Conservation (phyloP, 2,329 filamentous ascomycete species). For the Alternaria viburni region DNA sequence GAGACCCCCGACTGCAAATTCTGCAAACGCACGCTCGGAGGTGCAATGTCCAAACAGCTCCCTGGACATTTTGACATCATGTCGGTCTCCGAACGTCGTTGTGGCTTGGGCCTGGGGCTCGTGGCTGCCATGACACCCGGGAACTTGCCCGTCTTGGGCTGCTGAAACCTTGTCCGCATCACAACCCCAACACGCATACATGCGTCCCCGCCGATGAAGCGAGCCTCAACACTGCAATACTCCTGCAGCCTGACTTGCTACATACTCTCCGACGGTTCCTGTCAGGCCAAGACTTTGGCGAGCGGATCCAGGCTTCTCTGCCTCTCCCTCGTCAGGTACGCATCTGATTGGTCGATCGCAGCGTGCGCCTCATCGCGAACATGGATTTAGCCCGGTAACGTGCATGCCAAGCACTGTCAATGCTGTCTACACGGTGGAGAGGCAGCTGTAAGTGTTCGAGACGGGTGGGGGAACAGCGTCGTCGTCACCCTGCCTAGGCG, state of each 20-base stretch:
- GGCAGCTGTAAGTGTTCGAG: constrained; percentile 21
- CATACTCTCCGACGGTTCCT: constrained; percentile 21
- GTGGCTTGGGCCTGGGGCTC: constrained; percentile 11
- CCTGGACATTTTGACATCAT: constrained; percentile 5
- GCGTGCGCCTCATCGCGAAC: not conserved
- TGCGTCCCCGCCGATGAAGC: constrained; percentile 1
- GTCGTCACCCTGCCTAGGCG: constrained; percentile 11
- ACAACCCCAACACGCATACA: constrained; percentile 18
- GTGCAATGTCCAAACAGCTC: not conserved
- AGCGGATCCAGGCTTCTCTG: constrained; percentile 3
- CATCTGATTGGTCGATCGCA: constrained; percentile 16
- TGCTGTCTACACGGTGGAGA: not conserved
- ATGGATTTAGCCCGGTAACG: constrained; percentile 5
- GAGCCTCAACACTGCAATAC: constrained; percentile 11
- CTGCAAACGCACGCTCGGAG: constrained; percentile 5
- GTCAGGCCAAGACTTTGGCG: constrained; percentile 27
- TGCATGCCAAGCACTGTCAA: constrained; percentile 10
- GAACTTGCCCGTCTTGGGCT: constrained; percentile 8
- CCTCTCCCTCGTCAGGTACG: not conserved
- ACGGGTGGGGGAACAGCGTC: constrained; percentile 16
- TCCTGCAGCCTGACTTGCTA: constrained; percentile 25
- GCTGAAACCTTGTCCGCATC: constrained; percentile 28
- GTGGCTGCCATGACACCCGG: constrained; percentile 5
- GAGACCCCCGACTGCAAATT: not conserved
- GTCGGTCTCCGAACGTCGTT: not conserved